Base-by-base conservation (phyloP, 2,329 filamentous ascomycete genomes). In the Pseudogymnoascus sp. region DNA sequence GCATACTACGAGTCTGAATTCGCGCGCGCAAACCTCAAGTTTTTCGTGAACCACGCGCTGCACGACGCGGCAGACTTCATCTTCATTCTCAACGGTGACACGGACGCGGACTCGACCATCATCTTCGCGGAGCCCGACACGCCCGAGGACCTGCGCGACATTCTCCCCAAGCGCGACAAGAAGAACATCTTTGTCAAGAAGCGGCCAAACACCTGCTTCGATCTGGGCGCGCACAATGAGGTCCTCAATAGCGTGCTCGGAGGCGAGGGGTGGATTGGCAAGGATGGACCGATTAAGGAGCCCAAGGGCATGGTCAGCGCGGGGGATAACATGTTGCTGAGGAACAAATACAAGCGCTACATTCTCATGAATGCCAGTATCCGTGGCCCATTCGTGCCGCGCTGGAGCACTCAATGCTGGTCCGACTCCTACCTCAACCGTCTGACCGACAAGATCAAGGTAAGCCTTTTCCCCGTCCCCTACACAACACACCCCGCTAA, bases 61-160 rank as follows among this genome's bases (percentile, higher is more conserved):
- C 59, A 60, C 59, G 38, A 30, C 12, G 41, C 28, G 25, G 59
- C 39, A 15, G 59, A 60, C 30, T 60, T 53, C 25, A 37, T 60
- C 20, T 60, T 60, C 41, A 60, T 60, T 43, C 59, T 60, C 33
- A 60, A 60, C 41, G 59, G 59, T 22, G 39, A 57, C 2, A 60
- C 39, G 15, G 39, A 58, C 28, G 39, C 28, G 28, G 59, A 57
- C 37, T 8, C n/a, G 58, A 30, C 11, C 18, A 37, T 59, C 33
- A 59, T 59, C 25, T 58, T 58, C 53, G 15, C 25, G 15, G 53
- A 58, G 6, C 30, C 25, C 11, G 30, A 58, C 4, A 11, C 14
- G 6, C 53, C 53, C 3, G 35, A 35, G 30, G 53, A 58, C 30
- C 30, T 58, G 6, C 58, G 58, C 33, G 38, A 36, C 41, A 2